These are phyloP conservation scores for Chalaropsis thielavioides DNA, from an alignment of 2,329 filamentous ascomycete species.

Conservation along the genomic window DNA sequence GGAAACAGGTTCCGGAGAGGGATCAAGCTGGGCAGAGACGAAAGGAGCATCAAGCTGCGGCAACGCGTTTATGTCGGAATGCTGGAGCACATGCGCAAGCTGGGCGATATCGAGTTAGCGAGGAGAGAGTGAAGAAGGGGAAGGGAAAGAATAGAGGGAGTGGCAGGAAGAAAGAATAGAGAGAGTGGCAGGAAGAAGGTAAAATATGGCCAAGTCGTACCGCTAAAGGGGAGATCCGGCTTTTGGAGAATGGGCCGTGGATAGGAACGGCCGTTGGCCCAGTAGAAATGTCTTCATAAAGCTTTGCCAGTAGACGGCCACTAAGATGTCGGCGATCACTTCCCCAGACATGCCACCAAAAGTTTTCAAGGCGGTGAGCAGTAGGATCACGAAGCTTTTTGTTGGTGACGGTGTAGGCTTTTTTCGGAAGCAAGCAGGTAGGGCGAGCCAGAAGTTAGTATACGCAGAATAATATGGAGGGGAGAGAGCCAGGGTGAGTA, in stretches of 20 bases:
- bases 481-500: conserved; percentile 11
- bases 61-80: conserved; percentile 8
- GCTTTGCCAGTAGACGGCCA: conserved; percentile 37
- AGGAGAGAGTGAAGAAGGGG: conserved; percentile 8
- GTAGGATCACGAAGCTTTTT: conserved; percentile 47
- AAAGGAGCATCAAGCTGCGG: conserved; percentile 2
- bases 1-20: conserved; percentile 1
- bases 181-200: no score
- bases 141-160: background rate
- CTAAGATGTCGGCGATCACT: conserved; percentile 40
- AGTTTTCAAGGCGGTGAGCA: conserved; percentile 46
- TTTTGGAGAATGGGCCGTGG: conserved; percentile 34
- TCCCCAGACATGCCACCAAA: conserved; percentile 53
- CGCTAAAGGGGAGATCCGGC: conserved; percentile 36
- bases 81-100: background rate
- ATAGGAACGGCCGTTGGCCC: conserved; percentile 44
- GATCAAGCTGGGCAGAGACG: background rate
- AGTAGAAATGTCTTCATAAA: conserved; percentile 44
- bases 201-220: background rate
- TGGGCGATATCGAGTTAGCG: background rate
- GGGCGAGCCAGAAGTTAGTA: background rate
- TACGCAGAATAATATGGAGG: background rate
- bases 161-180: background rate
- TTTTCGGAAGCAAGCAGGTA: background rate
- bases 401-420: conserved; percentile 47